Conservation (phyloP, 805 yeast species). For the Metschnikowia kunwiensis region DNA sequence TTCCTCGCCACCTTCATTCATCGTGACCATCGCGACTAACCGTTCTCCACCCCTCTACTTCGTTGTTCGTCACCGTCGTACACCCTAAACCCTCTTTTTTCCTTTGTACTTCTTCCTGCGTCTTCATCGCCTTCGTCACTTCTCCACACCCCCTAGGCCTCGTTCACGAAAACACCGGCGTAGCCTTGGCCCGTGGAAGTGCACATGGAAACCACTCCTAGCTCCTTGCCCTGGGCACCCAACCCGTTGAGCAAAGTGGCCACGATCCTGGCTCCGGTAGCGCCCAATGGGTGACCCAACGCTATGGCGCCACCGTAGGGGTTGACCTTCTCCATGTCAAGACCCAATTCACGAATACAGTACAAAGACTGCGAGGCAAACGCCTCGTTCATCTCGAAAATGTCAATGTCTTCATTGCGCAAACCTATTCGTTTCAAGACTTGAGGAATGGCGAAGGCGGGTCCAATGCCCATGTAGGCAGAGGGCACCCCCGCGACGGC, state of each 20-base stretch:
- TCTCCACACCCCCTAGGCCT: no score
- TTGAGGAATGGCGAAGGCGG: constrained; percentile 10
- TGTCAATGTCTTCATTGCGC: constrained; percentile 61
- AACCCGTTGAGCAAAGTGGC: constrained; percentile 37
- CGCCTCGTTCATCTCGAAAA: constrained; percentile 54
- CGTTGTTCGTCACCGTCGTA: no score
- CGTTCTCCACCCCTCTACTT: no score
- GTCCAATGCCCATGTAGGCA: constrained; percentile 9
- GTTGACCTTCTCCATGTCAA: constrained; percentile 39
- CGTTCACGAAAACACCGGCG: constrained; percentile 33
- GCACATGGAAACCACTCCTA: constrained; percentile 42
- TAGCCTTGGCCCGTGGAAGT: constrained; percentile 41
- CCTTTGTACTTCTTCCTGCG: no score
- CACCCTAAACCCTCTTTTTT: no score
- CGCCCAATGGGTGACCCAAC: constrained; percentile 41
- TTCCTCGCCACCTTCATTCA: no score
- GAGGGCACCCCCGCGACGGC: constrained; percentile 10
- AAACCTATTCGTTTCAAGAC: constrained; percentile 6
- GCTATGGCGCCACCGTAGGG: constrained; percentile 17
- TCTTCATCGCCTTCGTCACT: no score
- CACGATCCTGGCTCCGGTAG: constrained; percentile 51
- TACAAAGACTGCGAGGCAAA: constrained; percentile 17
- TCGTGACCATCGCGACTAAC: no score
- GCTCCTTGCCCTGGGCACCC: constrained; percentile 24
- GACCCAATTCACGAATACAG: constrained; percentile 26